These are phyloP conservation scores for Yamadazyma atmosphaerica DNA, from an alignment of 1,139 yeast species.

Conservation along the genomic window DNA sequence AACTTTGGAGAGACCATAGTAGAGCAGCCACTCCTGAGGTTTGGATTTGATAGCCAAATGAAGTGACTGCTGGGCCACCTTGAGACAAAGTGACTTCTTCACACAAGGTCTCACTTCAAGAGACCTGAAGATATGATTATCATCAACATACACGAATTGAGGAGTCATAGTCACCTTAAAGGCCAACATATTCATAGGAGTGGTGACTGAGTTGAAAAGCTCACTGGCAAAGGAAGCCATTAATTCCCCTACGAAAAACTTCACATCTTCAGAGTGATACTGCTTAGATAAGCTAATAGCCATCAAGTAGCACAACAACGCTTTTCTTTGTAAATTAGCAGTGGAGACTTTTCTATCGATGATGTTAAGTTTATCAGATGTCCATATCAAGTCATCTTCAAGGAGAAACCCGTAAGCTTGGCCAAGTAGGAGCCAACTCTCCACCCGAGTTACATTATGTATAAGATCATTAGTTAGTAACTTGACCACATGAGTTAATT, in stretches of 20 bases:
- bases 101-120: constrained; percentile 24
- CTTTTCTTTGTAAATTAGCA: constrained; percentile 65
- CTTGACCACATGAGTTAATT: constrained; percentile 70
- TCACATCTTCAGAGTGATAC: constrained; percentile 18
- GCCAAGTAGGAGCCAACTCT: constrained; percentile 84
- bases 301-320: constrained; percentile 75
- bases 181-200: constrained; percentile 69
- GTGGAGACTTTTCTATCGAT: constrained; percentile 62
- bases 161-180: constrained; percentile 43
- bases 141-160: constrained; percentile 27
- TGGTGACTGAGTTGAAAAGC: constrained; percentile 57
- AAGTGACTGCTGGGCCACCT: constrained; percentile 40
- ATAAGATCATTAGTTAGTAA: constrained; percentile 67
- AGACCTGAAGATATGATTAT: constrained; percentile 26
- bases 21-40: constrained; percentile 61
- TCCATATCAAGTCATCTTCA: constrained; percentile 89
- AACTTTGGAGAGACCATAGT: constrained; percentile 60
- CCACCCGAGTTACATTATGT: constrained; percentile 67
- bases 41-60: constrained; percentile 44
- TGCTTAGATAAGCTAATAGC: constrained; percentile 55
- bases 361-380: constrained; percentile 76
- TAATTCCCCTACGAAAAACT: constrained; percentile 43
- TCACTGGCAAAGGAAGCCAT: constrained; percentile 63
- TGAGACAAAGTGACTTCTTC: constrained; percentile 28
- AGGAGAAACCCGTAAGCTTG: constrained; percentile 78